These are phyloP conservation scores for Pythium rishiriense DNA, from an alignment of 352 stramenopile genomes.

Conservation along the genomic window DNA sequence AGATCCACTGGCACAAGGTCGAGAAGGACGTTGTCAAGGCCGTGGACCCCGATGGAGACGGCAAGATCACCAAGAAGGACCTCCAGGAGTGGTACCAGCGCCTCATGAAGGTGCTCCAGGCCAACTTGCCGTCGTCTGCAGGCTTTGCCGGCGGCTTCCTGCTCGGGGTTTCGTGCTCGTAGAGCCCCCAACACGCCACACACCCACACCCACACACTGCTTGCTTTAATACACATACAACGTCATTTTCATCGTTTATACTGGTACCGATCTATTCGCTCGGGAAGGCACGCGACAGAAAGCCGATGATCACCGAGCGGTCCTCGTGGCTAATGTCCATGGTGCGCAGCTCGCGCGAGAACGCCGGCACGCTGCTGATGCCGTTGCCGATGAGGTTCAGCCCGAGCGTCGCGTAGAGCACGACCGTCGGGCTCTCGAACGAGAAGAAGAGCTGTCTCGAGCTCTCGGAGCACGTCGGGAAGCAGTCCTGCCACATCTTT, in stretches of 20 bases:
- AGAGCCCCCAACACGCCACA: conserved; percentile 12
- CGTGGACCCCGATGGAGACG: conserved; percentile 83
- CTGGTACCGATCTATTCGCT: conserved; percentile 42
- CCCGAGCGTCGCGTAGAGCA: conserved; percentile 80
- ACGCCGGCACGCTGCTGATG: conserved; percentile 78
- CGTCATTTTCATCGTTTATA: background rate
- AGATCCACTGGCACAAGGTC: conserved; percentile 90
- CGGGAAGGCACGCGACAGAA: conserved; percentile 74
- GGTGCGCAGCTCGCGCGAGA: conserved; percentile 77
- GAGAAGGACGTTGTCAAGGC: conserved; percentile 82
- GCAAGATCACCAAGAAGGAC: conserved; percentile 84
- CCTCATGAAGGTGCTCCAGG: conserved; percentile 69
- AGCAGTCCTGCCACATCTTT: conserved; percentile 80
- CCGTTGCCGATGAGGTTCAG: conserved; percentile 87
- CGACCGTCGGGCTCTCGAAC: conserved; percentile 69
- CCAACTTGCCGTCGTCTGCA: conserved; percentile 81
- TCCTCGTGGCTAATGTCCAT: conserved; percentile 73
- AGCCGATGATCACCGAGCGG: conserved; percentile 75
- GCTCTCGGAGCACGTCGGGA: conserved; percentile 75
- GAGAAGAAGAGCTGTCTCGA: conserved; percentile 71
- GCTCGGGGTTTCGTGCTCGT: conserved; percentile 67
- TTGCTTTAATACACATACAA: background rate
- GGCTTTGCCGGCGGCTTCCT: conserved; percentile 79
- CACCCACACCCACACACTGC: background rate
- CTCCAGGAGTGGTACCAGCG: conserved; percentile 76